Percentiles rank a stretch among this genome's conserved stretches.
These are phyloP conservation scores for Penicillium arizonense DNA, from an alignment of 495 filamentous ascomycete genomes.

Conservation along the genomic window DNA sequence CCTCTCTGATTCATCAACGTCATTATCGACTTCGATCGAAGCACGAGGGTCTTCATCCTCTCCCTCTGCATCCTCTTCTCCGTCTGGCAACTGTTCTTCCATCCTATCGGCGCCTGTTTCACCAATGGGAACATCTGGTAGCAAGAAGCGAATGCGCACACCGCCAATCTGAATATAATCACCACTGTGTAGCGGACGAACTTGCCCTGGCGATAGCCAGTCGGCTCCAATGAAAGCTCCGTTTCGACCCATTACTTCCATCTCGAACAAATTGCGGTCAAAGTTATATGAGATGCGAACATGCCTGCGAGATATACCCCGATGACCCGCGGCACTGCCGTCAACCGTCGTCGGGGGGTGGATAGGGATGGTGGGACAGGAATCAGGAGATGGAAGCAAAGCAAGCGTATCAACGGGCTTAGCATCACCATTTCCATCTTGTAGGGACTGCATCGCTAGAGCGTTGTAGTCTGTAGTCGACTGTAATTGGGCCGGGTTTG, in stretches of 20 bases:
- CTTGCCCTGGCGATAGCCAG: slow-evolving; percentile 58
- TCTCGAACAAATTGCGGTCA: slow-evolving; percentile 69
- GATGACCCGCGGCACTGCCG: slow-evolving; percentile 59
- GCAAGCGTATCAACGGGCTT: slow-evolving; percentile 42
- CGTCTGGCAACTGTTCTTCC: slow-evolving; percentile 58
- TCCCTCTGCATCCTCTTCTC: slow-evolving; percentile 35
- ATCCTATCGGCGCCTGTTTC: slow-evolving; percentile 67
- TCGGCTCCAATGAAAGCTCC: slow-evolving; percentile 81
- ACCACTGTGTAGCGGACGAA: slow-evolving; percentile 67
- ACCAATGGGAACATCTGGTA: slow-evolving; percentile 69
- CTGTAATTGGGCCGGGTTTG: slow-evolving; percentile 44
- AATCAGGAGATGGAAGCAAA: slow-evolving; percentile 48
- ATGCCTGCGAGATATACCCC: slow-evolving; percentile 80
- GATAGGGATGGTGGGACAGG: slow-evolving; percentile 76
- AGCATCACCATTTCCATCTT: slow-evolving; percentile 36
- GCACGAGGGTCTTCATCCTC: slow-evolving; percentile 26
- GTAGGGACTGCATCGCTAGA: slow-evolving; percentile 45
- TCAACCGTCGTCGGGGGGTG: slow-evolving; percentile 68
- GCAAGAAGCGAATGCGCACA: slow-evolving; percentile 68
- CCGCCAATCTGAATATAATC: slow-evolving; percentile 77
- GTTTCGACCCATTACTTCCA: slow-evolving; percentile 79
- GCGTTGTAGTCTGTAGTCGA: slow-evolving; percentile 46
- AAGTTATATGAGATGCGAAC: slow-evolving; percentile 81
- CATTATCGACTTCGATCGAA: slow-evolving; percentile 36
- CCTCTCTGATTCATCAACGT: slow-evolving; percentile 35